Conservation (phyloP, 164 flowering plant species). For the Tinospora cordifolia region DNA sequence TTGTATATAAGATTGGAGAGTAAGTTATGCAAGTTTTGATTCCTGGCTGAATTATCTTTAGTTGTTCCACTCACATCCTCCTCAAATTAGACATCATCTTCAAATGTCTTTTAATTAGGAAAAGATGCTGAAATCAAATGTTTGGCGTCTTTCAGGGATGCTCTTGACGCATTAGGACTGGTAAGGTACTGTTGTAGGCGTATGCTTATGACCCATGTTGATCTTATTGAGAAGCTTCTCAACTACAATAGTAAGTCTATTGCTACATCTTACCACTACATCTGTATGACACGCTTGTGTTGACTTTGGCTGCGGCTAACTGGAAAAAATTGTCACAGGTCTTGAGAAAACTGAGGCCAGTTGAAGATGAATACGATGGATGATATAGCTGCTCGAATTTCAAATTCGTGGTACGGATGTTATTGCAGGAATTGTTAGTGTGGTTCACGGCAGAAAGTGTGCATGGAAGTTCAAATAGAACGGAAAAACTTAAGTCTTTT, state of each 20-base stretch:
- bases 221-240: slow-evolving; percentile 92
- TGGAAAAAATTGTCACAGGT: slow-evolving; percentile 28
- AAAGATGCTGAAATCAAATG: not conserved
- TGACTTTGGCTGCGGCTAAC: slow-evolving; percentile 3
- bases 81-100: too few relatives aligned
- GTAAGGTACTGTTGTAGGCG: slow-evolving; percentile 88
- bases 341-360: slow-evolving; percentile 51
- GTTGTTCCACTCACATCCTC: too few relatives aligned
- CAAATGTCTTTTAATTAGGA: too few relatives aligned
- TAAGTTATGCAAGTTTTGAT: too few relatives aligned
- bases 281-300: too few relatives aligned
- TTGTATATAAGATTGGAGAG: too few relatives aligned
- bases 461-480: not conserved
- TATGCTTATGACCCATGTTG: slow-evolving; percentile 96
- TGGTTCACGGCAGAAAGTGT: too few relatives aligned
- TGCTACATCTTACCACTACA: not conserved
- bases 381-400: not conserved
- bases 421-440: not conserved
- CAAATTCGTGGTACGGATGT: not conserved
- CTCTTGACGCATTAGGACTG: slow-evolving; percentile 81
- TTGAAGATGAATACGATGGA: slow-evolving; percentile 14
- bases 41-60: too few relatives aligned
- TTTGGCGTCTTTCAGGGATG: slow-evolving; percentile 56
- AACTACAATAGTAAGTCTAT: slow-evolving; percentile 70
- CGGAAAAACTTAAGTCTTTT: too few relatives aligned